phyloP scores from a whole-genome alignment of 495 filamentous ascomycete species.

The Aeminium ludgeri region DNA sequence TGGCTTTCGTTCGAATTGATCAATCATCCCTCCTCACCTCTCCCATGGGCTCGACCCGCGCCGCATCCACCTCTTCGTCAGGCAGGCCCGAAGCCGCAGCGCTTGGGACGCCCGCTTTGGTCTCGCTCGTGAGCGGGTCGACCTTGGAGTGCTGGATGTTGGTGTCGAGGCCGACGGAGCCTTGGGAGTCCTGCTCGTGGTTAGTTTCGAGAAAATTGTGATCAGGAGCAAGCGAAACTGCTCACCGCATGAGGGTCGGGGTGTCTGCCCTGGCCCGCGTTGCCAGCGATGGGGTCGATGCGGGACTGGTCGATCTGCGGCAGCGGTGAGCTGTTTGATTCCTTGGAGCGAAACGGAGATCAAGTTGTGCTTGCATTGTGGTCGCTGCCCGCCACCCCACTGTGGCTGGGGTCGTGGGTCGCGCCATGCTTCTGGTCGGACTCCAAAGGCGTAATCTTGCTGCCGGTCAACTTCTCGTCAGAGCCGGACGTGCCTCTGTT shows the following conservation, averaged over 20 bases:
- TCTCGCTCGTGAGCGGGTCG: conserved; percentile 8
- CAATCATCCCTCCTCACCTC: conserved; percentile 14
- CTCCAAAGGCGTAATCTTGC: conserved; percentile 4
- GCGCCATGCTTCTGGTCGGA: conserved; percentile 2
- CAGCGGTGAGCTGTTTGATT: background rate
- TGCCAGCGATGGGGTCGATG: conserved; percentile 2
- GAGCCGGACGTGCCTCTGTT: too few species aligned
- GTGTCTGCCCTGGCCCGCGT: too few species aligned
- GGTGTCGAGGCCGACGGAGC: conserved; percentile 11
- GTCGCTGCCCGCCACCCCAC: conserved; percentile 2
- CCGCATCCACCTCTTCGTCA: conserved; percentile 9
- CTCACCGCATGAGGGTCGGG: too few species aligned
- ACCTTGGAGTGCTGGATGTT: conserved; percentile 8
- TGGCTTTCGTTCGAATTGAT: too few species aligned
- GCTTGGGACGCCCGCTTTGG: background rate
- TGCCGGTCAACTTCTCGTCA: conserved; percentile 6
- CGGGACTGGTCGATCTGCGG: conserved; percentile 5
- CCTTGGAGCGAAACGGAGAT: too few species aligned
- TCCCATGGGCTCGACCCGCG: conserved; percentile 12
- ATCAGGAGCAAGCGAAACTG: too few species aligned
- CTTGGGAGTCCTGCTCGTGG: conserved; percentile 8
- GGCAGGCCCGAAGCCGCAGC: conserved; percentile 8
- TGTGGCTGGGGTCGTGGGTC: background rate
- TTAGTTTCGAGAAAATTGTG: background rate
- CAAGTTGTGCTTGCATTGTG: too few species aligned